These are phyloP conservation scores for Apocynum venetum DNA, from an alignment of 257 asterid species.

Conservation along the genomic window DNA sequence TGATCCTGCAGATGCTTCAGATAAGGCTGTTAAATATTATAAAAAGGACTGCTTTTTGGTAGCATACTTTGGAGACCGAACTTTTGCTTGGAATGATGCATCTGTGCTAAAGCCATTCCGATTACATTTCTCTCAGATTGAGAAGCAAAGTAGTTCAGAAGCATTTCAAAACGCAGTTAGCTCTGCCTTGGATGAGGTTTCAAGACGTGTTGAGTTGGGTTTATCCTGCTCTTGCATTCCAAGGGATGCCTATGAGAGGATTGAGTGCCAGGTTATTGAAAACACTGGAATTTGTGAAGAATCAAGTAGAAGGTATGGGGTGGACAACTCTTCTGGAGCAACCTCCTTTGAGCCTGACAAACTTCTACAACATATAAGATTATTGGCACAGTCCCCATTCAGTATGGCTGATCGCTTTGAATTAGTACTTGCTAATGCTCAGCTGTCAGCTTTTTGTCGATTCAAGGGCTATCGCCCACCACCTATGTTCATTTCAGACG, in stretches of 20 bases:
- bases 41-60: slow-evolving; percentile 82
- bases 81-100: slow-evolving; percentile 94
- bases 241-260: slow-evolving; percentile 38
- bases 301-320: slow-evolving; percentile 62
- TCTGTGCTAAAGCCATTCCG: slow-evolving; percentile 75
- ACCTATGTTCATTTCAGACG: slow-evolving; percentile 39
- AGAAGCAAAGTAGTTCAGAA: slow-evolving; percentile 77
- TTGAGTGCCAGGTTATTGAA: slow-evolving; percentile 65
- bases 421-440: slow-evolving; percentile 63
- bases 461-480: slow-evolving; percentile 61
- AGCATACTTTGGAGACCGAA: slow-evolving; percentile 90
- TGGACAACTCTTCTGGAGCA: slow-evolving; percentile 56
- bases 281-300: slow-evolving; percentile 82
- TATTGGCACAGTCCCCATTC: slow-evolving; percentile 55
- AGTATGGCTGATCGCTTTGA: slow-evolving; percentile 55
- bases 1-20: slow-evolving; percentile 82
- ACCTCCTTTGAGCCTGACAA: slow-evolving; percentile 60
- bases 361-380: slow-evolving; percentile 51
- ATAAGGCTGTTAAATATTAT: slow-evolving; percentile 62
- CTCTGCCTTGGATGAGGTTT: slow-evolving; percentile 79
- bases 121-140: slow-evolving; percentile 62
- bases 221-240: slow-evolving; percentile 71
- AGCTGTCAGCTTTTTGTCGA: slow-evolving; percentile 56
- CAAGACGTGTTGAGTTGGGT: slow-evolving; percentile 76
- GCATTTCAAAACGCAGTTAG: slow-evolving; percentile 69